A percentile compares a stretch with the other conserved stretches of the same genome.
Evolutionary conservation across 306 rosid genomes (phyloP).

Genomic region (Prunus dulcis): DNA sequence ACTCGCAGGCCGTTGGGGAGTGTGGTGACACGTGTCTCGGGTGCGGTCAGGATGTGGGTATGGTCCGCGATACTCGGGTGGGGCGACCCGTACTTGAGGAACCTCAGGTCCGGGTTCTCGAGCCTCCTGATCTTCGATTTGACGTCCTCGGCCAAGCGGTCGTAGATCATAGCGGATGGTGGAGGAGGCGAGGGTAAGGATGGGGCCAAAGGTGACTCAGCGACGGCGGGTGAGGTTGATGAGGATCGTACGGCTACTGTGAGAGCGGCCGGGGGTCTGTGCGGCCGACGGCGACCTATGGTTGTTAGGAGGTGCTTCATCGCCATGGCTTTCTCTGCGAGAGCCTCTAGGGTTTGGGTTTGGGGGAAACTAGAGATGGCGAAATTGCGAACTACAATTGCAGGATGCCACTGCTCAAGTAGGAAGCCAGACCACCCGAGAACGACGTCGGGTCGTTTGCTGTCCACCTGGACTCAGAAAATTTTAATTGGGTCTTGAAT

Average conservation of each 20-base stretch:
- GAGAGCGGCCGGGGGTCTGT: conserved; percentile 20
- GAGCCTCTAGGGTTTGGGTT: conserved; percentile 47
- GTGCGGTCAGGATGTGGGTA: conserved; percentile 70
- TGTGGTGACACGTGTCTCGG: conserved; percentile 80
- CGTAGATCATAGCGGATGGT: conserved; percentile 83
- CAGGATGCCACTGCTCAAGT: background rate
- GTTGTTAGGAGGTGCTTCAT: conserved; percentile 61
- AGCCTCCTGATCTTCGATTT: conserved; percentile 64
- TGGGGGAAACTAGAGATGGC: background rate
- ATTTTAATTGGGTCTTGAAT: background rate
- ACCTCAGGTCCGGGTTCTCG: conserved; percentile 81
- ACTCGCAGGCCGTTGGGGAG: conserved; percentile 86
- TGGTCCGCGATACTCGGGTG: conserved; percentile 59
- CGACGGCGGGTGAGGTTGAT: conserved; percentile 46
- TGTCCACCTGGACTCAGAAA: background rate
- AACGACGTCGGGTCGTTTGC: background rate
- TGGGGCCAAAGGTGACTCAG: conserved; percentile 18
- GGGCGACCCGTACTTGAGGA: conserved; percentile 88
- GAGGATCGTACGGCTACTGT: conserved; percentile 41
- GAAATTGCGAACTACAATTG: background rate
- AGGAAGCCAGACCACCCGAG: background rate
- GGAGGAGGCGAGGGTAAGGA: conserved; percentile 62
- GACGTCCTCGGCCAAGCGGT: conserved; percentile 74
- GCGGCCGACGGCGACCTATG: conserved; percentile 54
- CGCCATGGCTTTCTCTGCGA: conserved; percentile 54